phyloP scores from a whole-genome alignment of 768 basidiomycete genomes.

The Inosperma sp. region DNA sequence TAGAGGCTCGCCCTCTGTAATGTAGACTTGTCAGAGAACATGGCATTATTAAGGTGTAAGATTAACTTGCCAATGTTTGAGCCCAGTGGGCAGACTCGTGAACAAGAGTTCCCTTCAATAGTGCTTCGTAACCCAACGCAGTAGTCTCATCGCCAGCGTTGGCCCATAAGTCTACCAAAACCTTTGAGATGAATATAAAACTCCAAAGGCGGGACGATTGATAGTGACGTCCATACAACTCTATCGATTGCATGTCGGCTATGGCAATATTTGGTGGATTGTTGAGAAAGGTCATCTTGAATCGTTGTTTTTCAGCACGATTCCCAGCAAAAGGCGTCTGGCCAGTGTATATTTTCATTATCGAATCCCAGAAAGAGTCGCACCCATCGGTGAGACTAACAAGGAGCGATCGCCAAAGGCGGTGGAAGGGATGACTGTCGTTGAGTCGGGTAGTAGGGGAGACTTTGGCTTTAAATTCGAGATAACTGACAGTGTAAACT shows the following conservation, averaged over 20 bases:
- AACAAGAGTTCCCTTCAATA: slow-evolving; percentile 7
- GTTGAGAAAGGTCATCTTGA: slow-evolving; percentile 3
- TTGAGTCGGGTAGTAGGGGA: slow-evolving; percentile 4
- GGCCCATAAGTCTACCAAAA: slow-evolving; percentile 1
- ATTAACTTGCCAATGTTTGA: slow-evolving; percentile 6
- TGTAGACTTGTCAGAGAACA: slow-evolving; percentile 1
- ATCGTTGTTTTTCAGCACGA: background rate
- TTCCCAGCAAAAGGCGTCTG: background rate
- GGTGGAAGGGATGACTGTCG: background rate
- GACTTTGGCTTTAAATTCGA: background rate
- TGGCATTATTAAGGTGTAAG: background rate
- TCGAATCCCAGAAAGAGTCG: slow-evolving; percentile 6
- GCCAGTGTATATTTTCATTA: slow-evolving; percentile 1
- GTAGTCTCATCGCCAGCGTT: background rate
- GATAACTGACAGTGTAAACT: background rate
- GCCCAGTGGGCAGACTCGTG: slow-evolving; percentile 5
- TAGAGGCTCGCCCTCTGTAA: slow-evolving; percentile 3
- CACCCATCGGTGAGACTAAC: slow-evolving; percentile 1
- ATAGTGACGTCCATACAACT: background rate
- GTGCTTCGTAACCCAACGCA: background rate
- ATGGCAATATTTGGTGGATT: slow-evolving; percentile 5
- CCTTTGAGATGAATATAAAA: slow-evolving; percentile 1
- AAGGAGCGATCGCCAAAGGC: background rate
- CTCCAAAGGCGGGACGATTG: background rate
- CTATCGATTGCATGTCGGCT: slow-evolving; percentile 3